These are phyloP conservation scores for Dendrobium nobile DNA, from an alignment of 106 monocot species.

Conservation along the genomic window DNA sequence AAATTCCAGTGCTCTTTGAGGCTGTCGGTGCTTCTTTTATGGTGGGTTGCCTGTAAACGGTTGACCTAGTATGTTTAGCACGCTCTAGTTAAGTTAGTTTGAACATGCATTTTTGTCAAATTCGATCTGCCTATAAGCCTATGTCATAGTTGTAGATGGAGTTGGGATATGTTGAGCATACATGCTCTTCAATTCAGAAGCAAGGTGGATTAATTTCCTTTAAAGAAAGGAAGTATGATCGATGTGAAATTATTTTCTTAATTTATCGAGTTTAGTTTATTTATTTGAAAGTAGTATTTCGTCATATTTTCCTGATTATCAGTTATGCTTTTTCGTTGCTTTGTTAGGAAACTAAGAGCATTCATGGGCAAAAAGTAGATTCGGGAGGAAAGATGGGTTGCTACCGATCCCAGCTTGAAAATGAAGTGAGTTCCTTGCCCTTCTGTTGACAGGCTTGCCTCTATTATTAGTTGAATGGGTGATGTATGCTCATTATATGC, in stretches of 20 bases:
- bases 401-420: conserved; percentile 34
- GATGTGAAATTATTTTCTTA: not conserved
- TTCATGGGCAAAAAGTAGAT: conserved; percentile 8
- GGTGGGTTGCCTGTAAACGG: not conserved
- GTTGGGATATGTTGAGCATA: not conserved
- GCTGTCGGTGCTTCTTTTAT: not conserved
- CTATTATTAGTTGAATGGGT: not conserved
- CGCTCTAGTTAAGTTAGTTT: not conserved
- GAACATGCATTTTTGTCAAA: not conserved
- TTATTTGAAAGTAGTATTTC: not conserved
- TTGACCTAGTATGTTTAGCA: not conserved
- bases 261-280: not conserved
- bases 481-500: not conserved
- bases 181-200: not conserved
- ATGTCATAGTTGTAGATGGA: not conserved
- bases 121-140: not conserved
- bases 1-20: not conserved
- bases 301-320: not conserved
- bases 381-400: conserved; percentile 7
- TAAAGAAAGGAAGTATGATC: not conserved
- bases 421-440: conserved; percentile 26
- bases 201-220: not conserved
- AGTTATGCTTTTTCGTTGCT: not conserved
- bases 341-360: conserved; percentile 26
- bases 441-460: not conserved